These are phyloP conservation scores for Neurospora discreta DNA, from an alignment of 495 filamentous ascomycete genomes.

Conservation along the genomic window DNA sequence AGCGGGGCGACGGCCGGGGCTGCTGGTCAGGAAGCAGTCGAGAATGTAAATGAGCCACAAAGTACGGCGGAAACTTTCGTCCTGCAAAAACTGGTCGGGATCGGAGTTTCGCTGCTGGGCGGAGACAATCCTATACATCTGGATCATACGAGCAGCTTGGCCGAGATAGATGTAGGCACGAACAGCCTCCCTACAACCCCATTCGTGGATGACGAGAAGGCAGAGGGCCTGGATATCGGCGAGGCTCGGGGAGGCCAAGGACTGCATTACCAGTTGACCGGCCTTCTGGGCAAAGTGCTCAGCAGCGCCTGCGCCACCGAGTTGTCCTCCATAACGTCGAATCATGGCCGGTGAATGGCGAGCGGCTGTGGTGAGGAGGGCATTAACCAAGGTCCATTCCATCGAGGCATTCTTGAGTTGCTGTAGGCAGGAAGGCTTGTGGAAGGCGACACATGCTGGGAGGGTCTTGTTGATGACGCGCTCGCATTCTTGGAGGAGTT, in stretches of 20 bases:
- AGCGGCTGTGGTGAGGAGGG: conserved; percentile 36
- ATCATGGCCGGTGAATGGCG: conserved; percentile 37
- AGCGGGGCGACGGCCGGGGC: conserved; percentile 38
- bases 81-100: conserved; percentile 38
- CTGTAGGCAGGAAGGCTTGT: conserved; percentile 40
- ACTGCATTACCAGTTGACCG: conserved; percentile 33
- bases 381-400: conserved; percentile 37
- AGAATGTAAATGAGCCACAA: conserved; percentile 43
- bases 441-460: conserved; percentile 41
- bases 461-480: conserved; percentile 38
- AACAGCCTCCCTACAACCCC: conserved; percentile 40
- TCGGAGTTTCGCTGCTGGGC: conserved; percentile 31
- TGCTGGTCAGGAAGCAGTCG: conserved; percentile 43
- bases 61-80: conserved; percentile 40
- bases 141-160: conserved; percentile 39
- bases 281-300: conserved; percentile 41
- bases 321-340: conserved; percentile 37
- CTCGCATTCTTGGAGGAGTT: conserved; percentile 38
- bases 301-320: conserved; percentile 30
- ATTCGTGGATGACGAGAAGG: conserved; percentile 40
- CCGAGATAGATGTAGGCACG: conserved; percentile 42
- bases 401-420: conserved; percentile 36
- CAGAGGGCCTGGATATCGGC: conserved; percentile 42
- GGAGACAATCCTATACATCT: conserved; percentile 41
- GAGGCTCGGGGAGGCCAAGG: conserved; percentile 35